Evolutionary conservation across 805 yeast species (phyloP).

Genomic region (Candida patagonica): DNA sequence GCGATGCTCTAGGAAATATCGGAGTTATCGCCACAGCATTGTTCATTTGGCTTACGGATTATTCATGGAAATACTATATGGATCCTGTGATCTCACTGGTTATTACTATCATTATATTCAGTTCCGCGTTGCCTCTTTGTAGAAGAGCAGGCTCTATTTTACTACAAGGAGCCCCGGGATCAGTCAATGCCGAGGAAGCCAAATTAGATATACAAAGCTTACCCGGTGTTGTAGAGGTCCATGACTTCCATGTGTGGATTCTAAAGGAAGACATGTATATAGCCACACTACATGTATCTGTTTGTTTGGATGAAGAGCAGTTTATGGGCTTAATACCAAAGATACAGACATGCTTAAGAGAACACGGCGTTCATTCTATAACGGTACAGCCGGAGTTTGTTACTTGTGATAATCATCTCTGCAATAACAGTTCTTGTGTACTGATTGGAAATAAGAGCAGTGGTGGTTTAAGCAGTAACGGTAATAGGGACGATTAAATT

Average conservation of each 20-base stretch:
- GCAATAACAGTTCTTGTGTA: background rate
- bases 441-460: background rate
- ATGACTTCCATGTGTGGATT: constrained; percentile 96
- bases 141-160: constrained; percentile 77
- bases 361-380: constrained; percentile 81
- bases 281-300: constrained; percentile 82
- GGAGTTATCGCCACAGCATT: constrained; percentile 88
- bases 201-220: constrained; percentile 57
- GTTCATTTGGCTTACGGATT: constrained; percentile 90
- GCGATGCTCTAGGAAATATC: constrained; percentile 91
- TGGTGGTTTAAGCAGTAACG: constrained; percentile 2
- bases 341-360: constrained; percentile 71
- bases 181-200: constrained; percentile 66
- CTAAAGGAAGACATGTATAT: constrained; percentile 77
- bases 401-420: background rate
- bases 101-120: constrained; percentile 80
- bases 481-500: no score
- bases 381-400: constrained; percentile 93
- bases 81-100: constrained; percentile 83
- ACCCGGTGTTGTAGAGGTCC: constrained; percentile 72
- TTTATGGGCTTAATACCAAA: constrained; percentile 64
- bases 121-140: constrained; percentile 87
- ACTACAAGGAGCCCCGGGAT: constrained; percentile 87
- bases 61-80: constrained; percentile 73
- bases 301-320: constrained; percentile 51